These are phyloP conservation scores for Colletotrichum liriopes DNA, from an alignment of 2,329 filamentous ascomycete species.

Conservation along the genomic window DNA sequence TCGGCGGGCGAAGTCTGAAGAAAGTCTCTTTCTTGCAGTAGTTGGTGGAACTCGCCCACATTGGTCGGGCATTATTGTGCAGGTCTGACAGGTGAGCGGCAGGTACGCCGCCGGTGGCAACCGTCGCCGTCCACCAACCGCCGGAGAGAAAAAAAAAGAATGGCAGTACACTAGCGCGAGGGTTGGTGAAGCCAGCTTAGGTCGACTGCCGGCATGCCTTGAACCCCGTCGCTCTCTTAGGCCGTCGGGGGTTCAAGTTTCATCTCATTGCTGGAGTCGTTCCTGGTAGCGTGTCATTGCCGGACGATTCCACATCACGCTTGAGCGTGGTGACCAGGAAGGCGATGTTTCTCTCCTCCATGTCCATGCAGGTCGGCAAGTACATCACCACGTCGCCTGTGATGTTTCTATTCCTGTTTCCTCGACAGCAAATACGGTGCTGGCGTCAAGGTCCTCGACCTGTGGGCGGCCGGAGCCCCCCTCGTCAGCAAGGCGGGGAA, in stretches of 20 bases:
- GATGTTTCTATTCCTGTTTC: constrained; percentile 42
- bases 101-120: constrained; percentile 24
- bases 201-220: constrained; percentile 40
- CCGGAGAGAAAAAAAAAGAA: constrained; percentile 21
- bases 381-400: constrained; percentile 10
- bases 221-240: constrained; percentile 34
- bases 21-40: constrained; percentile 24
- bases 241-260: constrained; percentile 34
- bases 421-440: constrained; percentile 17
- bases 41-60: constrained; percentile 36
- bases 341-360: constrained; percentile 26
- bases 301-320: constrained; percentile 32
- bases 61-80: constrained; percentile 36
- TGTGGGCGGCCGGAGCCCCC: constrained; percentile 28
- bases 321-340: constrained; percentile 20
- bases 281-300: constrained; percentile 40
- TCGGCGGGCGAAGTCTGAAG: constrained; percentile 14
- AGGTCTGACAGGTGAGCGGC: constrained; percentile 38
- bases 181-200: constrained; percentile 16
- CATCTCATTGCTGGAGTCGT: constrained; percentile 40
- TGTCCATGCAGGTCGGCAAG: constrained; percentile 28
- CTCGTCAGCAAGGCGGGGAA: constrained; percentile 21
- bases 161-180: constrained; percentile 23
- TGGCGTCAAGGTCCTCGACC: constrained; percentile 33
- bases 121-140: constrained; percentile 20